Conservation (phyloP, 1,139 yeast species). For the Geotrichum candidum region DNA sequence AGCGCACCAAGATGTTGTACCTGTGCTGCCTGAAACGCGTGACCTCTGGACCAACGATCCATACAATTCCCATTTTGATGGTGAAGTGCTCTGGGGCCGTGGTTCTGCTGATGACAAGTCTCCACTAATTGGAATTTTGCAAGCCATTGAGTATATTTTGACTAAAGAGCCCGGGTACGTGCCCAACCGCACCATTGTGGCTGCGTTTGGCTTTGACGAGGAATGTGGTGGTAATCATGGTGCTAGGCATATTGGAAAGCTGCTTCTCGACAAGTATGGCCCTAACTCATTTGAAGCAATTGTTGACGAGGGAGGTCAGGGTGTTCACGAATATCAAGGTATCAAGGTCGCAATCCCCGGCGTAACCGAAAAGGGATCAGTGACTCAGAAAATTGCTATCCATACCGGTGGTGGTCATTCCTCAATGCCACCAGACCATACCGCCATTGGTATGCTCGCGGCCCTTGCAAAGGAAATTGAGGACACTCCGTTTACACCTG, state of each 20-base stretch:
- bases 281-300: slow-evolving; percentile 49
- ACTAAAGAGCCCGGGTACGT: slow-evolving; percentile 31
- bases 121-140: slow-evolving; percentile 50
- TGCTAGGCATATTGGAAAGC: slow-evolving; percentile 43
- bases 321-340: slow-evolving; percentile 40
- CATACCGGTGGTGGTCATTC: slow-evolving; percentile 68
- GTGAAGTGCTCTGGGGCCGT: slow-evolving; percentile 53
- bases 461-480: slow-evolving; percentile 49
- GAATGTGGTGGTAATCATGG: slow-evolving; percentile 58
- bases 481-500: slow-evolving; percentile 43
- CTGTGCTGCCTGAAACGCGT: slow-evolving; percentile 56
- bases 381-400: slow-evolving; percentile 46
- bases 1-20: slow-evolving; percentile 84
- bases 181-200: slow-evolving; percentile 51
- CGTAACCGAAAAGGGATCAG: slow-evolving; percentile 61
- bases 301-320: slow-evolving; percentile 57
- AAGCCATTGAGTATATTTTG: slow-evolving; percentile 43
- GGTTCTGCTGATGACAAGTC: slow-evolving; percentile 64
- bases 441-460: slow-evolving; percentile 60
- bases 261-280: slow-evolving; percentile 49
- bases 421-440: slow-evolving; percentile 62
- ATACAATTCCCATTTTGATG: slow-evolving; percentile 63
- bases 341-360: slow-evolving; percentile 51
- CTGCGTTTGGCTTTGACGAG: slow-evolving; percentile 69
- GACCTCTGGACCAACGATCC: slow-evolving; percentile 66